Conservation (phyloP, 2,329 filamentous ascomycete genomes). For the Annulohypoxylon truncatum region DNA sequence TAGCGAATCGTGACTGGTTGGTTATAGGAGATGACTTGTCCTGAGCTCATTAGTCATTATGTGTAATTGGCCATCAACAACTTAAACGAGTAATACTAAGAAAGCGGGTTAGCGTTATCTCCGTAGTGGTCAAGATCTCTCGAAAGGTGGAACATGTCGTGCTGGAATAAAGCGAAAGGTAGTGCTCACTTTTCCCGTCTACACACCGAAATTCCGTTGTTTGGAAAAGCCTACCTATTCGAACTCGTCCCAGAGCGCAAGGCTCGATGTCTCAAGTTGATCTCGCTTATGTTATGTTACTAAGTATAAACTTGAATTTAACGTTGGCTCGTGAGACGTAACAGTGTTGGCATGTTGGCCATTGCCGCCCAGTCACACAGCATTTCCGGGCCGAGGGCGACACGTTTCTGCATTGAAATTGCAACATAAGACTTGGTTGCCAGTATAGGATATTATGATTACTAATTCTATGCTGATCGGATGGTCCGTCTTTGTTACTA, state of each 20-base stretch:
- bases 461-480: conserved; percentile 33
- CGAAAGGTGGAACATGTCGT: conserved; percentile 14
- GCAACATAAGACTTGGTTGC: conserved; percentile 19
- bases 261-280: background rate
- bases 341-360: conserved; percentile 7
- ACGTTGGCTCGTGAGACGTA: background rate
- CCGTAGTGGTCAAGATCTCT: conserved; percentile 8
- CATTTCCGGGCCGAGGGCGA: conserved; percentile 30
- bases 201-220: background rate
- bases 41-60: conserved; percentile 23
- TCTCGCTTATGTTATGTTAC: conserved; percentile 15
- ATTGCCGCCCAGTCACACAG: conserved; percentile 15
- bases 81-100: conserved; percentile 12
- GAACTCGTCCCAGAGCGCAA: background rate
- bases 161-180: background rate
- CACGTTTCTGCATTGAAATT: conserved; percentile 27
- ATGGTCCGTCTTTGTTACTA: conserved; percentile 11
- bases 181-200: background rate
- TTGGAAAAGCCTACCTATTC: background rate
- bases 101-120: conserved; percentile 17
- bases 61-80: conserved; percentile 11
- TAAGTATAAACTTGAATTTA: conserved; percentile 16
- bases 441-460: conserved; percentile 22
- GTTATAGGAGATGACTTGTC: conserved; percentile 23
- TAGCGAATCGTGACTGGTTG: conserved; percentile 13